A percentile compares a stretch with the other conserved stretches of the same genome.
Evolutionary conservation across 345 rosid genomes (phyloP).

Genomic region (Camelina neglecta): DNA sequence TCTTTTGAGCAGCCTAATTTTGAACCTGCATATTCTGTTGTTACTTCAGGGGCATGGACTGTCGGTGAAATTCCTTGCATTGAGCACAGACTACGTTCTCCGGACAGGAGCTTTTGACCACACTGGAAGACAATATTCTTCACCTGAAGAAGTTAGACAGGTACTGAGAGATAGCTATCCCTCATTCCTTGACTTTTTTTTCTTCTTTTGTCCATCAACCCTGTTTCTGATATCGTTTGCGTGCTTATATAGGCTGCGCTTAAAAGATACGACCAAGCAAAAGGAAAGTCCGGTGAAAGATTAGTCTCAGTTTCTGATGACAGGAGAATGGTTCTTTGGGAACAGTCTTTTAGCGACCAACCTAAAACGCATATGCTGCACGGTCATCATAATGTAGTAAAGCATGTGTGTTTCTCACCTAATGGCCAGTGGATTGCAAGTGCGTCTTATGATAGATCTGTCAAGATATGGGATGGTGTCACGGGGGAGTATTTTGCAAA

Average conservation of each 20-base stretch:
- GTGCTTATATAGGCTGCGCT: too few relatives aligned
- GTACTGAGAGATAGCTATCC: conserved; percentile 33
- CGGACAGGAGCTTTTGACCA: conserved; percentile 88
- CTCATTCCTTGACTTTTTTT: not conserved
- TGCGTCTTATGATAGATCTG: too few relatives aligned
- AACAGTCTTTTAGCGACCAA: conserved; percentile 51
- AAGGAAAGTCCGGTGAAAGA: conserved; percentile 72
- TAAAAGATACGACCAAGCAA: conserved; percentile 55
- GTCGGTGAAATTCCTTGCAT: conserved; percentile 82
- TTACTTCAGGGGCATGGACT: conserved; percentile 71
- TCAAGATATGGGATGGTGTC: too few relatives aligned
- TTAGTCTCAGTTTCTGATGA: conserved; percentile 87
- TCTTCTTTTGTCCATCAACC: not conserved
- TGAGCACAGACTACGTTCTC: conserved; percentile 82
- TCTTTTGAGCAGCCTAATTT: too few relatives aligned
- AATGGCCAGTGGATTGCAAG: too few relatives aligned
- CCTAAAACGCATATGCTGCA: too few relatives aligned
- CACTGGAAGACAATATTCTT: conserved; percentile 64
- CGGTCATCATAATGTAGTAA: too few relatives aligned
- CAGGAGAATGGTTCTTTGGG: conserved; percentile 34
- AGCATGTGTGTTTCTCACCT: too few relatives aligned
- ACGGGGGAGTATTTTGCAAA: too few relatives aligned
- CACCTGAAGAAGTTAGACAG: conserved; percentile 74
- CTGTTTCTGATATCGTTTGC: not conserved
- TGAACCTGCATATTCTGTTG: not conserved